Evolutionary conservation across 352 stramenopile genomes (phyloP).

Genomic region (Phytophthora hybrid): DNA sequence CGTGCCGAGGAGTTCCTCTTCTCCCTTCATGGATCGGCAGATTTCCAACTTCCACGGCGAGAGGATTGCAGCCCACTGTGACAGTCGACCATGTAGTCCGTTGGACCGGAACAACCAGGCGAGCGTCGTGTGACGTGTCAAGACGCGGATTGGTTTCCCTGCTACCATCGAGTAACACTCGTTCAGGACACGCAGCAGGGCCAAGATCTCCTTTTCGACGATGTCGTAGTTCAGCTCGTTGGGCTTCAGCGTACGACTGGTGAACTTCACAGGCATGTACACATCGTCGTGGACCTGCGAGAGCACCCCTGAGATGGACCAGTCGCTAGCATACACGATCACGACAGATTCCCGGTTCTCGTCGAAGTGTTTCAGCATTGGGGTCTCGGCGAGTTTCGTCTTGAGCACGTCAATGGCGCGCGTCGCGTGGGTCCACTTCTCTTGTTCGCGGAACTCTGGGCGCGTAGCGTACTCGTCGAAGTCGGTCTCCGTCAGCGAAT

Average conservation of each 20-base stretch:
- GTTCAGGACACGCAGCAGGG: too few species aligned
- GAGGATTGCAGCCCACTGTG: not conserved
- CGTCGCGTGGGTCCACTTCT: too few species aligned
- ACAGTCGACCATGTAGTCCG: not conserved
- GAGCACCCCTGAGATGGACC: conserved; percentile 11
- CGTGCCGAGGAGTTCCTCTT: conserved; percentile 1
- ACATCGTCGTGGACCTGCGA: conserved; percentile 24
- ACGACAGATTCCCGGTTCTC: not conserved
- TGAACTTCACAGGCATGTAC: not conserved
- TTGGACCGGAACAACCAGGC: conserved; percentile 1
- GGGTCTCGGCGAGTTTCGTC: too few species aligned
- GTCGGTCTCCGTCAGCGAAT: too few species aligned
- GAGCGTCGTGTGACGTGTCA: conserved; percentile 10
- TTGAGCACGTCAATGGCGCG: too few species aligned
- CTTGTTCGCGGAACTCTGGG: too few species aligned
- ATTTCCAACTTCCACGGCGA: conserved; percentile 4
- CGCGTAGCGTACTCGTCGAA: too few species aligned
- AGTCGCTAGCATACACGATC: conserved; percentile 1
- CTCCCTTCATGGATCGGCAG: not conserved
- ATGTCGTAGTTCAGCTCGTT: too few species aligned
- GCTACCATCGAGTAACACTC: conserved; percentile 6
- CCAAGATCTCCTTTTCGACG: too few species aligned
- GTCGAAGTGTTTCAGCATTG: conserved; percentile 21
- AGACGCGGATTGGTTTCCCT: not conserved
- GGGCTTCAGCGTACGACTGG: too few species aligned